Base-by-base conservation (phyloP, 192 early-diverging fungal genomes). In the Backusella australiensis region DNA sequence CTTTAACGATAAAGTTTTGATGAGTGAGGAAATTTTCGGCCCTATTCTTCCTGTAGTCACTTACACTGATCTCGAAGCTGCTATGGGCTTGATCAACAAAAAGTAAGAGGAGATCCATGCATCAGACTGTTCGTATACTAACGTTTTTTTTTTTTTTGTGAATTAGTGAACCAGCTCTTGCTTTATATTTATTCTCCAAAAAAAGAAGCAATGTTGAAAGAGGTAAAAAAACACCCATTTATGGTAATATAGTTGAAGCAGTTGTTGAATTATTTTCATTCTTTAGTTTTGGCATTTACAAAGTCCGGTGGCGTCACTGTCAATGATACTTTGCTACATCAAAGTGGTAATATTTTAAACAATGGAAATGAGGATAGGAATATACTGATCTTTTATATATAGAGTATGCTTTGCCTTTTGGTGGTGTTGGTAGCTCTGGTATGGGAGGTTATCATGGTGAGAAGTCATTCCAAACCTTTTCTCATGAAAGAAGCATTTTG, bases 1-100 rank as follows among this genome's bases (percentile, higher is more conserved):
- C 1, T 67, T 80, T 8, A 77, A 86, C 7, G 85, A 85, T 74
- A 85, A 87, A 35, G 70, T 78, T 5, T 80, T 93, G 68, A 95
- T 97, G 96, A 63, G 85, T 23, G 90, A 90, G 21, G 97, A 99
- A 82, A 80, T 99, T 38, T 98, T 99, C 87, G 97, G 95, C 8
- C 97, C 97, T 4, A 84, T 97, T 42, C 77, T 99, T 69, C 95
- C 95, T 17, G 85, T 99, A 68, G 72, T 97, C 26, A 75, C 86
- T 1, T 89, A 90, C 63, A 86, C 90, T 73, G 83, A 83, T 35
- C 49, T 92, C 7, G 86, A 93, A 6, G 90, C 90, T 53, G 91
- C 90, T 7, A 81, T 95, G 46, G 82, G 76, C 32, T 82, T 86
- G 77, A 86, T 95, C 34, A 90, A 90, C 74, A 69, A 72, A 15